These are phyloP conservation scores for Botryotinia globosa DNA, from an alignment of 2,329 filamentous ascomycete genomes.

Conservation along the genomic window DNA sequence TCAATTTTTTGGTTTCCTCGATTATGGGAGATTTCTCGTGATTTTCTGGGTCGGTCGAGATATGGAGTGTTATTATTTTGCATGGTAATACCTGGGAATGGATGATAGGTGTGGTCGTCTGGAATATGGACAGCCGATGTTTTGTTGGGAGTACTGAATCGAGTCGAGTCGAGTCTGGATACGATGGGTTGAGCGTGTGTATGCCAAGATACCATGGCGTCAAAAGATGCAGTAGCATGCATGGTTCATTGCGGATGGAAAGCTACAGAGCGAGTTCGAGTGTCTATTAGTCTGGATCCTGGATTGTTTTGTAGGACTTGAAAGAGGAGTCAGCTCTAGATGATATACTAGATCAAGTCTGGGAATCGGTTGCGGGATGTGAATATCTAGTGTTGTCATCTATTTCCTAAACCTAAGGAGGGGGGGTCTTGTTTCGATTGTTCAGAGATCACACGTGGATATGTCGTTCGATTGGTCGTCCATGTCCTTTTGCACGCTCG, in stretches of 20 bases:
- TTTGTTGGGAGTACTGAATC: background rate
- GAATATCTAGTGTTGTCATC: background rate
- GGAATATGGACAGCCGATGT: background rate
- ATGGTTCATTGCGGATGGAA: background rate
- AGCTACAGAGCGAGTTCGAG: background rate
- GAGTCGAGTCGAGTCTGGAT: background rate
- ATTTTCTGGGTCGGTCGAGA: too few species aligned
- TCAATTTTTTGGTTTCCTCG: too few species aligned
- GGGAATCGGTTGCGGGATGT: background rate
- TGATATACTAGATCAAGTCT: background rate
- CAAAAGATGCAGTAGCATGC: background rate
- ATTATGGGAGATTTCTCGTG: too few species aligned
- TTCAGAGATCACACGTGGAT: background rate
- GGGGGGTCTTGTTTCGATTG: background rate
- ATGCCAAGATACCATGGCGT: too few species aligned
- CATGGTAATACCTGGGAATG: background rate
- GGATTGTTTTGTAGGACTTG: background rate
- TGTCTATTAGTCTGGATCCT: background rate
- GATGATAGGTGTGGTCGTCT: background rate
- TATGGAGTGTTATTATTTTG: too few species aligned
- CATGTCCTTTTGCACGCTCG: background rate
- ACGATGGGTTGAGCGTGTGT: background rate
- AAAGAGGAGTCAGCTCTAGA: background rate
- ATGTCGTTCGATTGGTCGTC: background rate
- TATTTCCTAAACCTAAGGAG: rapidly evolving